A percentile compares a stretch with the other conserved stretches of the same genome.
Evolutionary conservation across 805 yeast genomes (phyloP).

Genomic region (Candida palmyrensis): DNA sequence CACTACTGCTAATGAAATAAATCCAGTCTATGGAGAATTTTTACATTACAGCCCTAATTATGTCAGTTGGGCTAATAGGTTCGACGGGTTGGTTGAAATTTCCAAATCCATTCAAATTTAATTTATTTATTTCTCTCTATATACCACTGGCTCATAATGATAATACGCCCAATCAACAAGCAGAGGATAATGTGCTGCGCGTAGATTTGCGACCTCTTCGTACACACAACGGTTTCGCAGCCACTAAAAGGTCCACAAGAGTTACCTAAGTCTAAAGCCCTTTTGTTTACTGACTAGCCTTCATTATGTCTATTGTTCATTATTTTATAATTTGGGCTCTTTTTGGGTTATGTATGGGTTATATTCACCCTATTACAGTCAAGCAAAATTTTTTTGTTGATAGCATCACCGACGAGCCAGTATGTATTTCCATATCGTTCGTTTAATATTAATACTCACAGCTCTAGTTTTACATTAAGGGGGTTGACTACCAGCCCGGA

Average conservation of each 20-base stretch:
- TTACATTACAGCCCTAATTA: conserved; percentile 61
- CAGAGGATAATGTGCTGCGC: too few relatives aligned
- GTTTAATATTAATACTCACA: conserved; percentile 9
- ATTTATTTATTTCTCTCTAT: too few relatives aligned
- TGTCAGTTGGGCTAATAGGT: conserved; percentile 59
- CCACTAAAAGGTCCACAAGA: too few relatives aligned
- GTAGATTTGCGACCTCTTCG: too few relatives aligned
- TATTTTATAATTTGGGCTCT: too few relatives aligned
- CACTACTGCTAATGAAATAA: conserved; percentile 25
- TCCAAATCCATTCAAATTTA: conserved; percentile 40
- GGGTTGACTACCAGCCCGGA: conserved; percentile 95
- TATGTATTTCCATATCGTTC: conserved; percentile 20
- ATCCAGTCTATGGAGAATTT: conserved; percentile 73
- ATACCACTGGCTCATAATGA: too few relatives aligned
- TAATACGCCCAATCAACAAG: too few relatives aligned
- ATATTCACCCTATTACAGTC: conserved; percentile 63
- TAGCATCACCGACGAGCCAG: conserved; percentile 67
- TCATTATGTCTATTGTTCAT: too few relatives aligned
- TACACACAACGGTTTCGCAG: too few relatives aligned
- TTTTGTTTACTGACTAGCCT: too few relatives aligned
- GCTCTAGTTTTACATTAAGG: conserved; percentile 65
- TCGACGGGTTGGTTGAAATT: conserved; percentile 65
- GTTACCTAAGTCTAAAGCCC: too few relatives aligned
- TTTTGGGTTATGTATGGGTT: background rate
- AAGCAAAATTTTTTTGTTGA: conserved; percentile 72